A percentile compares a stretch with the other conserved stretches of the same genome.
These are phyloP conservation scores for Penicillium mononematosum DNA, from an alignment of 495 filamentous ascomycete species.

Conservation along the genomic window DNA sequence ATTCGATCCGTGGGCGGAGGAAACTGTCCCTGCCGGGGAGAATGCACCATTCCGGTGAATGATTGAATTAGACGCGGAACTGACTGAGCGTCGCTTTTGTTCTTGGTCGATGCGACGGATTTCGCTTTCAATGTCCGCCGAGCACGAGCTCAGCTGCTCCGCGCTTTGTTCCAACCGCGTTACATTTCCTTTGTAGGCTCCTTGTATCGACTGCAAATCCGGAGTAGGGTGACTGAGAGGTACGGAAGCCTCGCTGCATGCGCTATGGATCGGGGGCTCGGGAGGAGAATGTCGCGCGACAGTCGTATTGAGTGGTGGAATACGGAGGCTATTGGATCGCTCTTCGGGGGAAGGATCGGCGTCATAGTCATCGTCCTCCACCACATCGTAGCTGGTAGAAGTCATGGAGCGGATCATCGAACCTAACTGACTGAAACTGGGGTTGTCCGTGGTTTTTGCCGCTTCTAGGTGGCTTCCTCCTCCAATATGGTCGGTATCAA, in stretches of 20 bases:
- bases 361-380: slow-evolving; percentile 49
- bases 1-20: slow-evolving; percentile 64
- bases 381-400: slow-evolving; percentile 44
- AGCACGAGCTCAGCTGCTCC: slow-evolving; percentile 74
- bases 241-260: slow-evolving; percentile 56
- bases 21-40: slow-evolving; percentile 63
- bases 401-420: slow-evolving; percentile 47
- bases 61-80: slow-evolving; percentile 60
- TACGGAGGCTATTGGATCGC: slow-evolving; percentile 29
- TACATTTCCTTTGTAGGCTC: slow-evolving; percentile 73
- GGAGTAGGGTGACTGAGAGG: slow-evolving; percentile 73
- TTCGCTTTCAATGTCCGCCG: slow-evolving; percentile 75
- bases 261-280: slow-evolving; percentile 57
- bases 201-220: slow-evolving; percentile 70
- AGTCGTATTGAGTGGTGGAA: slow-evolving; percentile 37
- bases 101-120: slow-evolving; percentile 77
- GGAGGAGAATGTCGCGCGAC: slow-evolving; percentile 32
- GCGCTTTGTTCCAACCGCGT: slow-evolving; percentile 79
- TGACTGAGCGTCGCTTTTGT: slow-evolving; percentile 59
- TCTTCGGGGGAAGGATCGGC: slow-evolving; percentile 33
- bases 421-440: slow-evolving; percentile 27
- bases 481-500: slow-evolving; percentile 30
- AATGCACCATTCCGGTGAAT: slow-evolving; percentile 72
- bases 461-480: slow-evolving; percentile 24
- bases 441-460: slow-evolving; percentile 28